A percentile compares a stretch with the other conserved stretches of the same genome.
These are phyloP conservation scores for Hypsizygus ulmarius DNA, from an alignment of 1,284 basidiomycete species.

Conservation along the genomic window DNA sequence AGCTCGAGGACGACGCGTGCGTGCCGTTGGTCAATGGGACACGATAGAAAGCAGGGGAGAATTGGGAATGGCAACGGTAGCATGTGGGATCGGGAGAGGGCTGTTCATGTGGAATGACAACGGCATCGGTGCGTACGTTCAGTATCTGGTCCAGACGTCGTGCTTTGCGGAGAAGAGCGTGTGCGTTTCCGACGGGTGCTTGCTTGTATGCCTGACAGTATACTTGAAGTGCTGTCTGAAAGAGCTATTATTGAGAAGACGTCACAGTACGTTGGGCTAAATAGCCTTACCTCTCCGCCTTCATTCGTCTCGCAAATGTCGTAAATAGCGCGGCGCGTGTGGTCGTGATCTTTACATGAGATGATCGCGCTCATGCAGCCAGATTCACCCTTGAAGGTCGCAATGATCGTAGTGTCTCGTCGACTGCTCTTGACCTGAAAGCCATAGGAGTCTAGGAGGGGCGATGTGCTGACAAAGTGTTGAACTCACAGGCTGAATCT, in stretches of 20 bases:
- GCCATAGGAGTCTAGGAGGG: not conserved
- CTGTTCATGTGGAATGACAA: constrained; percentile 20
- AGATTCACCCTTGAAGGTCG: constrained; percentile 83
- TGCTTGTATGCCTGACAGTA: constrained; percentile 85
- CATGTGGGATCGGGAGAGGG: constrained; percentile 35
- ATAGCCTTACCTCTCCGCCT: constrained; percentile 60
- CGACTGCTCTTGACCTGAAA: constrained; percentile 71
- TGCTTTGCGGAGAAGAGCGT: constrained; percentile 84
- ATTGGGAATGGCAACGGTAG: constrained; percentile 38
- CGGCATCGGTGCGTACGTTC: constrained; percentile 32
- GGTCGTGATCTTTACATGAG: constrained; percentile 82
- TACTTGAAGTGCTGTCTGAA: constrained; percentile 76
- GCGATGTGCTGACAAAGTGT: not conserved
- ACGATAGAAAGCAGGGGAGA: constrained; percentile 43
- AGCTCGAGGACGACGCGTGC: constrained; percentile 5
- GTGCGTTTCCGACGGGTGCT: constrained; percentile 64
- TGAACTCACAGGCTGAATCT: constrained; percentile 73
- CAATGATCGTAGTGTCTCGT: constrained; percentile 60
- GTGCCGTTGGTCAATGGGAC: constrained; percentile 6
- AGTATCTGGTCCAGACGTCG: constrained; percentile 73
- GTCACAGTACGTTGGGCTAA: not conserved
- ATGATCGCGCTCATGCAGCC: constrained; percentile 82
- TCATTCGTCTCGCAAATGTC: constrained; percentile 86
- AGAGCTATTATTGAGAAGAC: constrained; percentile 6
- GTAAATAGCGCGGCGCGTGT: constrained; percentile 64